Conservation (phyloP, 2,329 filamentous ascomycete genomes). For the Aspergillus sclerotialis region DNA sequence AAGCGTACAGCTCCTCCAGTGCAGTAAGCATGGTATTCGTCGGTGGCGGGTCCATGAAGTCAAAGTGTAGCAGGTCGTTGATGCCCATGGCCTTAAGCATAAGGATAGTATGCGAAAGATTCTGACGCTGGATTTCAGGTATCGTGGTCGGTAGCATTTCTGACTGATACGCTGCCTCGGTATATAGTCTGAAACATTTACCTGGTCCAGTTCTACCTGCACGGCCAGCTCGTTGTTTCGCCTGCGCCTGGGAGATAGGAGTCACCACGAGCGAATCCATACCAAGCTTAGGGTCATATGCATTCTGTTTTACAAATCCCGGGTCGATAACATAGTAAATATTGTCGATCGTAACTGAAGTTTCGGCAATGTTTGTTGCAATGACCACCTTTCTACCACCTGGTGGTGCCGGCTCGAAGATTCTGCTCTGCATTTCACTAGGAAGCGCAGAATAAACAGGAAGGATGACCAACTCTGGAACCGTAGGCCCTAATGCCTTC, state of each 20-base stretch:
- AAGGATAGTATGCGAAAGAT: slow-evolving; percentile 83
- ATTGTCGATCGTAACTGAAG: slow-evolving; percentile 93
- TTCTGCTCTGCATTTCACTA: slow-evolving; percentile 84
- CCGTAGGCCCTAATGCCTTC: slow-evolving; percentile 84
- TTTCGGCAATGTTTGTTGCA: slow-evolving; percentile 97
- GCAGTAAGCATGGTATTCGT: slow-evolving; percentile 97
- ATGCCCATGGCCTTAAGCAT: slow-evolving; percentile 99
- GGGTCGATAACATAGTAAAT: slow-evolving; percentile 97
- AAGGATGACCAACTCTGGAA: slow-evolving; percentile 85
- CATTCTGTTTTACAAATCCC: slow-evolving; percentile 96
- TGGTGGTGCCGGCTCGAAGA: slow-evolving; percentile 86
- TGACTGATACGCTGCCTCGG: slow-evolving; percentile 87
- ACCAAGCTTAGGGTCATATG: slow-evolving; percentile 91
- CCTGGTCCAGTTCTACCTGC: slow-evolving; percentile 92
- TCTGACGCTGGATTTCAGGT: slow-evolving; percentile 93
- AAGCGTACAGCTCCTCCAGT: slow-evolving; percentile 86
- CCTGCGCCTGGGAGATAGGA: slow-evolving; percentile 93
- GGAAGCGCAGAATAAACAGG: slow-evolving; percentile 95
- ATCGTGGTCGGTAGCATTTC: slow-evolving; percentile 97
- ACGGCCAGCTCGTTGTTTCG: slow-evolving; percentile 86
- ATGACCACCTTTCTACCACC: slow-evolving; percentile 91
- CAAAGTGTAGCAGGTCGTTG: slow-evolving; percentile 92
- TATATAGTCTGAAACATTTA: slow-evolving; percentile 93
- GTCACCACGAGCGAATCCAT: slow-evolving; percentile 97
- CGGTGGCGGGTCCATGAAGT: slow-evolving; percentile 98